Evolutionary conservation across 495 filamentous ascomycete genomes (phyloP), one percentile per base, ranked within the genome.

Genomic region (Talaromyces adpressus): DNA sequence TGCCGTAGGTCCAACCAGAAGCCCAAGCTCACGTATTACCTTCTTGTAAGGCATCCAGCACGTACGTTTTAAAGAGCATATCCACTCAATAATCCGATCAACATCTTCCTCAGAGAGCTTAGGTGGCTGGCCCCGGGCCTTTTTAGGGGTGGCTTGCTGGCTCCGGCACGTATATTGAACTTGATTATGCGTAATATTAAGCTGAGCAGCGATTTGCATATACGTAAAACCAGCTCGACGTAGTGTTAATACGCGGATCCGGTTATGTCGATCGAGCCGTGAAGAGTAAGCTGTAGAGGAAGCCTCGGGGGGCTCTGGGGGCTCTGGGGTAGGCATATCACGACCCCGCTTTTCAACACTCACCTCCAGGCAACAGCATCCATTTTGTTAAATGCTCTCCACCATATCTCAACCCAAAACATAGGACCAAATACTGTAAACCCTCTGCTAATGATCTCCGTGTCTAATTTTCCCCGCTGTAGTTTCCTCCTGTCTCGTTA

Each of bases 31-130:
- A 49, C 63, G n/a, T 61, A 70, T 69, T 51, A 73, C 66, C 36
- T 65, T 66, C 11, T 49, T 11, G 60, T 63, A 75, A 62, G 63
- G 59, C 16, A 71, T 62, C 23, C 65, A 62, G 3, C 66, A 68
- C 7, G 64, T 73, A 23, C 64, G 45, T 49, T 71, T 53, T 14
- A 63, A 69, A 9, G 64, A 65, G 12, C 47, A 57, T 7, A 72
- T 71, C 65, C 68, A 74, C 6, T 66, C 45, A 39, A 72, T 71
- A 65, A 75, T 68, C 20, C 63, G 25, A 68, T 73, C 63, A 34
- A 67, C 53, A 54, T 66, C 16, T 18, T 67, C 57, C 23, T 72
- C 64, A 1, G 69, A 69, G 25, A 75, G 67, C 56, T 72, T 66
- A 0, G 57, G 57, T 9, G n/a, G 8, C 49, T 63, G 22, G 1